Evolutionary conservation across 2,329 filamentous ascomycete species (phyloP), one percentile per base, ranked within the genome.

Genomic region (Albophoma yamanashiensis): DNA sequence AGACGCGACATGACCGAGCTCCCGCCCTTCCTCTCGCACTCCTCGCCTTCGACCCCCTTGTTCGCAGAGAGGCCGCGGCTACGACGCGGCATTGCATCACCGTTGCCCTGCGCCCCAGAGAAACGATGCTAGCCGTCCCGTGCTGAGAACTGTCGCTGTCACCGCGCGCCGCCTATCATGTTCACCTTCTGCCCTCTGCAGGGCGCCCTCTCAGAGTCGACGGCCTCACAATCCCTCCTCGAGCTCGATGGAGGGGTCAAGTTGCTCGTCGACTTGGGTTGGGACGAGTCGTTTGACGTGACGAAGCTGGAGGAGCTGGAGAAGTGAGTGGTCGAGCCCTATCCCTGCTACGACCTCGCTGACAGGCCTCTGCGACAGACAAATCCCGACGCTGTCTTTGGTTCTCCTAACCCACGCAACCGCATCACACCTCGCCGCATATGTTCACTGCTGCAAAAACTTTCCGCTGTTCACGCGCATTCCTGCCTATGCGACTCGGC

Each of bases 241-340:
- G 93, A 97, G 78, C 88, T 99, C 60, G 94, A 99, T 77, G 93
- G 93, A 64, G 94, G 93, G 61, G 89, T 99, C 76, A 97, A 97
- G 74, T 86, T 99, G 58, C 82, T 99, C 59, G 85, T 99, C 43
- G 93, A 97, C 71, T 88, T 97, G 53, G 94, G 94, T 62, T 99
- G 94, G 94, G 92, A 97, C 71, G 91, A 96, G 72, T 83, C 84
- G 2, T 97, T 99, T 71, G 89, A 96, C 70, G 84, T 85, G 39
- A 83, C 84, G 63, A 89, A 91, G 78, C 84, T 99, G 58, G 86
- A 86, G 67, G 90, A 94, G 75, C 83, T 99, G 62, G 93, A 97
- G 76, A 94, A 91, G 89, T 95, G 82, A 65, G 81, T 71, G 58
- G 62, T 27, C 8, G 20, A 36, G 9, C 27, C 27, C 12, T 11